Conservation (phyloP, 768 basidiomycete species). For the Candolleomyces eurysporus region DNA sequence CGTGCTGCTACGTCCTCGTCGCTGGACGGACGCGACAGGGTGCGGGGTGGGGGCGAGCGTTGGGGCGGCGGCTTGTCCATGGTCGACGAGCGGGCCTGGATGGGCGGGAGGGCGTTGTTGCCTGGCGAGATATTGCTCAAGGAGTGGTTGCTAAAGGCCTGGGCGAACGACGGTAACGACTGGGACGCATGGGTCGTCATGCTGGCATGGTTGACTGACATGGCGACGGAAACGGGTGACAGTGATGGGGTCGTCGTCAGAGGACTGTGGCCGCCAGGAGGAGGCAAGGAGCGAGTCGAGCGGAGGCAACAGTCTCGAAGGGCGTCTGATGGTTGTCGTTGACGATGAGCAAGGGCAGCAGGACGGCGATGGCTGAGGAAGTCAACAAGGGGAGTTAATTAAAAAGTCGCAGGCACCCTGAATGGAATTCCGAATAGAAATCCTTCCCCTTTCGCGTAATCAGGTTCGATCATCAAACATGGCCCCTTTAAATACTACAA, state of each 20-base stretch:
- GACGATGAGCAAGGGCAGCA: constrained; percentile 8
- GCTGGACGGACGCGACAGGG: constrained; percentile 26
- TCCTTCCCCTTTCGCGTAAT: constrained; percentile 1
- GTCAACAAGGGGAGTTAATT: constrained; percentile 16
- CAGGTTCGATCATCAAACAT: constrained; percentile 6
- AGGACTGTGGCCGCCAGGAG: constrained; percentile 9
- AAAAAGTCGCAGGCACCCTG: constrained; percentile 13
- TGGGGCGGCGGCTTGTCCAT: constrained; percentile 27
- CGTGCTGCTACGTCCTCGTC: constrained; percentile 26
- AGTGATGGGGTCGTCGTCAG: constrained; percentile 6
- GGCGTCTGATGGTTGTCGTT: constrained; percentile 8
- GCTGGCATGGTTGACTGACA: constrained; percentile 41
- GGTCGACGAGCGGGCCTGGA: constrained; percentile 43
- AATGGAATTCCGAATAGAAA: constrained; percentile 24
- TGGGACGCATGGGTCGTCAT: constrained; percentile 49
- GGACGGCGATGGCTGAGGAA: constrained; percentile 13
- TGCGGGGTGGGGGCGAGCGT: constrained; percentile 23
- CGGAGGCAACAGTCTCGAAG: constrained; percentile 11
- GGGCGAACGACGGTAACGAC: constrained; percentile 77
- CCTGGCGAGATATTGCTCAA: constrained; percentile 44
- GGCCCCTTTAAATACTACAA: constrained; percentile 7
- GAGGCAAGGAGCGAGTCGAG: constrained; percentile 10
- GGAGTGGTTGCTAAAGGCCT: constrained; percentile 64
- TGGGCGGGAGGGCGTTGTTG: constrained; percentile 65
- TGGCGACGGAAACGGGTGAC: constrained; percentile 29